phyloP scores from a whole-genome alignment of 2,329 filamentous ascomycete genomes.

The Xylogone sp. region DNA sequence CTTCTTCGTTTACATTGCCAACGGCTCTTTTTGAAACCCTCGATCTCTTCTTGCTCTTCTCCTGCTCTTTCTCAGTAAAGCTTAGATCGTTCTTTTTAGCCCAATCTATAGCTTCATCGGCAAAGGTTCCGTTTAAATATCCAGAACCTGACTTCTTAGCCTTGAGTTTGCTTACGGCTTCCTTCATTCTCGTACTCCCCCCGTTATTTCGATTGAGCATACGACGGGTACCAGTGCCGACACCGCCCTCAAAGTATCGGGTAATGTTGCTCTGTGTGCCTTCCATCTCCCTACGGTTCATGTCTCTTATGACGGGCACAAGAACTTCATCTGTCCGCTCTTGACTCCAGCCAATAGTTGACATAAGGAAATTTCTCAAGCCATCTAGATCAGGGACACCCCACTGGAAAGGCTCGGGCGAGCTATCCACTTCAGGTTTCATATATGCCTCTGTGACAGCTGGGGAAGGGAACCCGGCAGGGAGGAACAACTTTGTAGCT shows the following conservation, averaged over 20 bases:
- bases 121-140: conserved; percentile 18
- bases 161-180: conserved; percentile 66
- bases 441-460: conserved; percentile 82
- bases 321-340: conserved; percentile 94
- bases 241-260: conserved; percentile 75
- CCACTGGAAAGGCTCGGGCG: conserved; percentile 83
- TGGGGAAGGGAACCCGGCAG: conserved; percentile 71
- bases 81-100: conserved; percentile 27
- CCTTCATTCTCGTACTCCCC: conserved; percentile 72
- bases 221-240: conserved; percentile 60
- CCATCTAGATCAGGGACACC: conserved; percentile 90
- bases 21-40: neutral
- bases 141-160: conserved; percentile 34
- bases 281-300: conserved; percentile 84
- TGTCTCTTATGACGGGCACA: conserved; percentile 90
- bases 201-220: conserved; percentile 62
- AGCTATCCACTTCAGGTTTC: conserved; percentile 78
- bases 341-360: conserved; percentile 86
- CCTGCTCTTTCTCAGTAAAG: conserved; percentile 19
- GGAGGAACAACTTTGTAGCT: conserved; percentile 80
- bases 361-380: conserved; percentile 79
- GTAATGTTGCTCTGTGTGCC: conserved; percentile 97
- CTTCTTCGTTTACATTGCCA: neutral
- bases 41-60: conserved; percentile 4
- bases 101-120: conserved; percentile 27